Base-by-base conservation (phyloP, 805 yeast species). In the Zygosaccharomyces lentus region DNA sequence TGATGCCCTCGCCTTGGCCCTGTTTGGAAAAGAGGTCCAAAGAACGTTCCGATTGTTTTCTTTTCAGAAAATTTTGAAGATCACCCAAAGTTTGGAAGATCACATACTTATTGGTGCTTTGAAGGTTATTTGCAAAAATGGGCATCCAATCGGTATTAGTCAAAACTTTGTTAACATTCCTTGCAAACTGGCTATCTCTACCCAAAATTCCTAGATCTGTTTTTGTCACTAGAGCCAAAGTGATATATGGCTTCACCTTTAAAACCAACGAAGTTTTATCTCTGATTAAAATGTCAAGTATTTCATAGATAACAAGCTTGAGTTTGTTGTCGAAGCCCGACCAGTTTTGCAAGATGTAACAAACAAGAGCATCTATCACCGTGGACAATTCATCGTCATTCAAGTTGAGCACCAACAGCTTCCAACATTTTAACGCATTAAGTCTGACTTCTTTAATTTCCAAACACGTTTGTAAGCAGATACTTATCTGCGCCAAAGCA, bases 401-500 rank as follows among this genome's bases (percentile, higher is more conserved):
- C 13, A 91, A 64, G n/a, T 70, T 71, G 13, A 72, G 68, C 2
- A 87, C 76, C 42, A 91, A 68, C 1, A 73, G 70, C 42, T 73
- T 71, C 84, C 96, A 82, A 45, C 93, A 84, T 38, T 73, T 69
- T 34, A 93, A 67, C 0, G 91, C 78, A 32, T 76, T 75, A 12
- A 68, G 68, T 48, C 82, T 82, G 10, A 89, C 72, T 19, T 78
- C 80, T 0, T 74, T 67, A 15, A 75, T 76, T 32, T 82, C 89
- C 17, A 90, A 65, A 0, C 91, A 82, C 1, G 89, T 81, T 59
- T 88, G 96, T 9, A 91, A 67, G 55, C 95, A 85, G 1, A 95
- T 84, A 48, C 87, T 83, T 4, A 91, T 78, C 60, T 90, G 98
- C 0, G 96, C 95, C 29, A 85, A 65, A 0, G 87, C 87, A 1